Percentiles rank a stretch among this genome's conserved stretches.
These are phyloP conservation scores for Amphichorda felina DNA, from an alignment of 2,329 filamentous ascomycete genomes.

Conservation along the genomic window DNA sequence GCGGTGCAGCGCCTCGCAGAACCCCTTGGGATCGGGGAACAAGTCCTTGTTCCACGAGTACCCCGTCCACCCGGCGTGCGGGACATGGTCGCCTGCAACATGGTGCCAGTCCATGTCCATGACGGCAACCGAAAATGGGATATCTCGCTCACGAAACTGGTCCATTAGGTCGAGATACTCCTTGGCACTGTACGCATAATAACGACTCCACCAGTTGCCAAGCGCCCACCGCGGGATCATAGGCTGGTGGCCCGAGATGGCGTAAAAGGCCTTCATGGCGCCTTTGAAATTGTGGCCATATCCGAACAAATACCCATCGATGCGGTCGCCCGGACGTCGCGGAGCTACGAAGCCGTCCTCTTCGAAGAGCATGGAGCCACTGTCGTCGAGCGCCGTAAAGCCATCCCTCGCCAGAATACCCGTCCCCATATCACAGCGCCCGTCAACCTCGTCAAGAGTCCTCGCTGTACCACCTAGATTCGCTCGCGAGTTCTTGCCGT, in stretches of 20 bases:
- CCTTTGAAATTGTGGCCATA: slow-evolving; percentile 45
- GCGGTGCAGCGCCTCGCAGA: slow-evolving; percentile 37
- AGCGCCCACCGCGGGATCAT: slow-evolving; percentile 43
- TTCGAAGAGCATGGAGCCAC: slow-evolving; percentile 43
- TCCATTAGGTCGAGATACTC: slow-evolving; percentile 48
- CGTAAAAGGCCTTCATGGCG: slow-evolving; percentile 41
- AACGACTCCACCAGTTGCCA: slow-evolving; percentile 56
- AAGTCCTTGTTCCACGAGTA: slow-evolving; percentile 48
- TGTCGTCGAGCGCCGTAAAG: slow-evolving; percentile 41
- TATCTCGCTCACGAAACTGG: slow-evolving; percentile 32
- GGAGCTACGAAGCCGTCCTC: slow-evolving; percentile 37
- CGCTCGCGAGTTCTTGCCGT: slow-evolving; percentile 26
- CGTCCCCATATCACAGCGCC: slow-evolving; percentile 32
- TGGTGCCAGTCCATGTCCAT: slow-evolving; percentile 59
- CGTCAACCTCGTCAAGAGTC: slow-evolving; percentile 42
- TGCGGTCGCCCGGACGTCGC: slow-evolving; percentile 30
- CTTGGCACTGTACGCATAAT: slow-evolving; percentile 42
- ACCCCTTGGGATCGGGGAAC: slow-evolving; percentile 37
- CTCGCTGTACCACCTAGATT: slow-evolving; percentile 36
- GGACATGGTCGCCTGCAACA: slow-evolving; percentile 32
- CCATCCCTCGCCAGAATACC: slow-evolving; percentile 39
- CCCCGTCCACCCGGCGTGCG: slow-evolving; percentile 29
- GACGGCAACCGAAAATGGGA: slow-evolving; percentile 48
- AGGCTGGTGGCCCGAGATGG: slow-evolving; percentile 43
- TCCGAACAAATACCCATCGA: slow-evolving; percentile 48